Base-by-base conservation (phyloP, 2,329 filamentous ascomycete genomes). In the Neonectria hederae region DNA sequence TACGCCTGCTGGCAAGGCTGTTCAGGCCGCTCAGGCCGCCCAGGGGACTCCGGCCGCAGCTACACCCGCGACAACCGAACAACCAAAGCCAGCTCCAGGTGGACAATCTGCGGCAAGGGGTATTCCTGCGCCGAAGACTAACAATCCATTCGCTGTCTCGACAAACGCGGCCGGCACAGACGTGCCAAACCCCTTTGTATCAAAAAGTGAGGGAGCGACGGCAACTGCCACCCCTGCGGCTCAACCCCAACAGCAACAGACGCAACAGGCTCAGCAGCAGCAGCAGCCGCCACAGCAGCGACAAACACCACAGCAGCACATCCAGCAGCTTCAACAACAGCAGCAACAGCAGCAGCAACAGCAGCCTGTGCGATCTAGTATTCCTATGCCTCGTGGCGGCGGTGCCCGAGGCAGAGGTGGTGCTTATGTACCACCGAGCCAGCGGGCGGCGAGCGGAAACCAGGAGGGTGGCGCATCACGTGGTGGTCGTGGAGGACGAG, bases 371-470 rank as follows among this genome's bases (percentile, higher is more conserved):
- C 71, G 77, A 32, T 78, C 79, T n/a, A 75, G 78, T 4, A 79
- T 83, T 14, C 81, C 81, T 0, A 77, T 82, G 73, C 79, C 79
- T 35, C 76, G 80, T 30, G 80, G 81, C 9, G 81, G 80, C 30
- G 78, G 76, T 2, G 76, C 77, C 3, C 76, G 80, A 26, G 80
- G 79, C 24, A 73, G 81, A 28, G 78, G 79, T 24, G 78, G 78
- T 9, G 67, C 76, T 2, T 79, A 81, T 54, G 76, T 78, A 1
- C 76, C 80, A 49, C 79, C 80, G 4, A 71, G 77, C 11, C 79
- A 81, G 61, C 75, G 80, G 30, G 69, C 68, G 4, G 74, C 74
- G 7, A 77, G 76, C 53, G 79, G 78, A 17, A 70, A 63, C 51
- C 79, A 80, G 30, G 78, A 81, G 19, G 76, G 75, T n/a, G 76